Percentiles rank a stretch among this genome's conserved stretches.
These are phyloP conservation scores for Kappamyces sp. DNA, from an alignment of 192 early-diverging fungal genomes.

Conservation along the genomic window DNA sequence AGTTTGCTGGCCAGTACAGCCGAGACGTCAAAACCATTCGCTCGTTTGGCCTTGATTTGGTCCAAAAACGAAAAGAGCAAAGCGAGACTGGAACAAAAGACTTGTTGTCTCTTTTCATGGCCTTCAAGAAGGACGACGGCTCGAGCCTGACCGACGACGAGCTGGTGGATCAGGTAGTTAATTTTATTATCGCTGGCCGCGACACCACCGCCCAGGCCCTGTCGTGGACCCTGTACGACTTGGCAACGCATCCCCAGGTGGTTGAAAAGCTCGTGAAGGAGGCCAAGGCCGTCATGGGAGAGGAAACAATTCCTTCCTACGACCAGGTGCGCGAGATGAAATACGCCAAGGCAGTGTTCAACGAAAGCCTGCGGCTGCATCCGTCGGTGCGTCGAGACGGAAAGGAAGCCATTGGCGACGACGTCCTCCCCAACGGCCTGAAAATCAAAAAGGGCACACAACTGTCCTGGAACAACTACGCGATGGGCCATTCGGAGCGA, in stretches of 20 bases:
- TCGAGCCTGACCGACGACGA: constrained; percentile 18
- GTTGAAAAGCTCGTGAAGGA: constrained; percentile 24
- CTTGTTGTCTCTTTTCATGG: constrained; percentile 31
- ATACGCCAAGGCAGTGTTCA: constrained; percentile 51
- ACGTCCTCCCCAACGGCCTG: constrained; percentile 57
- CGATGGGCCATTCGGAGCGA: constrained; percentile 40
- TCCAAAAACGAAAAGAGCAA: constrained; percentile 16
- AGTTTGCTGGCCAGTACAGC: constrained; percentile 2
- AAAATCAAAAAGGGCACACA: constrained; percentile 40
- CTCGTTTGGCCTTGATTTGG: constrained; percentile 19
- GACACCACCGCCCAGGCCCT: constrained; percentile 56
- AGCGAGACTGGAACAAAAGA: constrained; percentile 16
- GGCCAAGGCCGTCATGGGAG: constrained; percentile 16
- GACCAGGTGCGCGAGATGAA: constrained; percentile 37
- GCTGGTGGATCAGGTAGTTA: constrained; percentile 33
- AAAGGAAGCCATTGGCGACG: constrained; percentile 45
- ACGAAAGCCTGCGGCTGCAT: constrained; percentile 51
- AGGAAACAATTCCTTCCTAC: constrained; percentile 18
- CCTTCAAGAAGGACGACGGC: constrained; percentile 20
- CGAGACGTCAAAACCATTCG: constrained; percentile 18
- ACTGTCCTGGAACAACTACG: constrained; percentile 46
- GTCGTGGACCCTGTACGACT: constrained; percentile 44
- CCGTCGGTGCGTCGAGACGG: constrained; percentile 51
- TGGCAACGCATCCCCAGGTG: constrained; percentile 34
- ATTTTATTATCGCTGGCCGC: constrained; percentile 44